Evolutionary conservation across 139 green algal genomes (phyloP), one percentile per base, ranked within the genome.

Genomic region (Trebouxia sp.): DNA sequence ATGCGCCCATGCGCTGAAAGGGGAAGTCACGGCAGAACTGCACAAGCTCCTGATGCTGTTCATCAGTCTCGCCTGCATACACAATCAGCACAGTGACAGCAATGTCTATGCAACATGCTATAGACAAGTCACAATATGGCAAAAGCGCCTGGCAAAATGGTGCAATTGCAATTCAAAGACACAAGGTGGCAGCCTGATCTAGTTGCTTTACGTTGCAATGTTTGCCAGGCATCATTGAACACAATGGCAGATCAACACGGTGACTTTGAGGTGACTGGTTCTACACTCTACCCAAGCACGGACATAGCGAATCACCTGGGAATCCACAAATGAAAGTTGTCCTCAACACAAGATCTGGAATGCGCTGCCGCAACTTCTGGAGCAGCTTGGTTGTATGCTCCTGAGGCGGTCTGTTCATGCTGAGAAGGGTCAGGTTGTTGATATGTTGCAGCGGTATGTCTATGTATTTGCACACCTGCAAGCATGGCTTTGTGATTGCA

Each of bases 361-460:
- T 95, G 74, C 88, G 83, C 4, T 92, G 89, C 0, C 92, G 79
- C 55, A 97, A 87, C 83, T 91, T 94, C 35, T 83, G 22, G 58
- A 98, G 90, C 83, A 97, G 84, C n/a, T 83, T 85, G 12, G 87
- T 67, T 79, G 87, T 75, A 87, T 96, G 92, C 43, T 82, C 85
- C 53, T 85, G 79, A 0, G 94, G 90, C 38, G 94, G 94, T 30
- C 94, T 86, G 82, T 96, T 96, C 94, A 98, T 98, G 42, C 75
- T 79, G 56, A 97, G 90, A 56, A 98, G 89, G 11, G 88, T 90
- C 37, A 96, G 79, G 84, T 97, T 96, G 85, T 78, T 88, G 75
- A 96, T 95, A 88, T 98, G 94, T 87, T 98, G 94, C 85, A 98
- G 87, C 53, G 94, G 94, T 26, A 98, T 98, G 89, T 98, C 94